A percentile compares a stretch with the other conserved stretches of the same genome.
Evolutionary conservation across 345 rosid species (phyloP).

Genomic region (Toxicodendron radicans): DNA sequence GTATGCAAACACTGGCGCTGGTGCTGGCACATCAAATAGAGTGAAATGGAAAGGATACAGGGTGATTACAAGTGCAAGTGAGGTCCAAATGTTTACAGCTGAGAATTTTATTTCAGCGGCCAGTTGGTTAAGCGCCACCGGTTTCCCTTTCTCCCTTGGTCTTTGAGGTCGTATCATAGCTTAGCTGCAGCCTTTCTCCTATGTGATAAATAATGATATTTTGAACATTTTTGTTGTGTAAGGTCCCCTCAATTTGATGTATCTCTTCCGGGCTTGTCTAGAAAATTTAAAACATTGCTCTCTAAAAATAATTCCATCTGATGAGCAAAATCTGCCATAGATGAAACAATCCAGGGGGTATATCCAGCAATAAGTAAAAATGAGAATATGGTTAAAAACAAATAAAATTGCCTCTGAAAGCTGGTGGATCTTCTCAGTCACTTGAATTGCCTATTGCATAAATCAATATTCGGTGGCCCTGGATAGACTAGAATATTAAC

Average conservation of each 20-base stretch:
- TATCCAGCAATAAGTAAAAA: neutral
- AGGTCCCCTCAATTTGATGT: neutral
- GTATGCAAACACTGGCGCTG: conserved; percentile 58
- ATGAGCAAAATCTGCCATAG: neutral
- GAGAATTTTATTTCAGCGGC: conserved; percentile 54
- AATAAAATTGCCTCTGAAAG: neutral
- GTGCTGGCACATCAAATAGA: conserved; percentile 52
- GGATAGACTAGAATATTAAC: neutral
- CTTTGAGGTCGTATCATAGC: conserved; percentile 25
- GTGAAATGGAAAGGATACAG: conserved; percentile 58
- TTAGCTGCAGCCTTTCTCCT: neutral
- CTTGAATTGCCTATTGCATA: neutral
- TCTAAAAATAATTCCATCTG: conserved; percentile 3
- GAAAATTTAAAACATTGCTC: neutral
- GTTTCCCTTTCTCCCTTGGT: conserved; percentile 60
- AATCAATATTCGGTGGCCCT: neutral
- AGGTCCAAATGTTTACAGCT: conserved; percentile 50
- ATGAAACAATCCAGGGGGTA: no score
- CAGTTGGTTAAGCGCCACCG: conserved; percentile 59
- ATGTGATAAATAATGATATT: neutral
- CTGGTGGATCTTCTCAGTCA: neutral
- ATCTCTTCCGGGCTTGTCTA: neutral
- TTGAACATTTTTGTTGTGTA: neutral
- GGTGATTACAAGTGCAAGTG: conserved; percentile 36
- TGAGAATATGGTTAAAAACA: neutral